Conservation (phyloP, 176 grass and related monocot species). For the Avena sativa region DNA sequence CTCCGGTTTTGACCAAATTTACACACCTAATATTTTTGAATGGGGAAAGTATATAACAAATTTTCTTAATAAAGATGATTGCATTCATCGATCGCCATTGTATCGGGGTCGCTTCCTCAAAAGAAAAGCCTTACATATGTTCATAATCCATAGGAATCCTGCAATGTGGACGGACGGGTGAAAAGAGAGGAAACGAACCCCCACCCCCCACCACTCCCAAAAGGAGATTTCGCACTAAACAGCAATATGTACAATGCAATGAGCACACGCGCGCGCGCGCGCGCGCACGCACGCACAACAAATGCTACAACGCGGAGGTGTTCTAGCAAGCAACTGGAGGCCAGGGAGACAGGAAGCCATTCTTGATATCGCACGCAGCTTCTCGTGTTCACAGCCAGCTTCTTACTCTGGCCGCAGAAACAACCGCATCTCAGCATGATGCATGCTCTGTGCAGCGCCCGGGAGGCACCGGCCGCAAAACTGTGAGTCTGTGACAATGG, state of each 20-base stretch:
- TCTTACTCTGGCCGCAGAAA: not conserved
- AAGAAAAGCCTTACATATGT: not conserved
- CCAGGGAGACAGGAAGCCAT: conserved; percentile 29
- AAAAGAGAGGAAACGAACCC: not conserved
- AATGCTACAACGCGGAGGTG: not conserved
- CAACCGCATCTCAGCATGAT: not conserved
- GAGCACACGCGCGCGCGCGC: too few species aligned
- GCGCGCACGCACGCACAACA: not conserved
- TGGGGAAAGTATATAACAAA: too few species aligned
- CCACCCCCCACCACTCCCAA: too few species aligned
- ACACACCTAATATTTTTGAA: too few species aligned
- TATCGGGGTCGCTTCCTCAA: too few species aligned
- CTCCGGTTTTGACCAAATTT: too few species aligned
- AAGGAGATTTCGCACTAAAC: not conserved
- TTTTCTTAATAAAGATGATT: too few species aligned
- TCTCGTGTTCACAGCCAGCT: conserved; percentile 18
- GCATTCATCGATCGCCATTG: too few species aligned
- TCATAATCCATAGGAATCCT: not conserved
- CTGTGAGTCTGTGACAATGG: not conserved
- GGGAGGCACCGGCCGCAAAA: too few species aligned
- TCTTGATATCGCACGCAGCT: conserved; percentile 7
- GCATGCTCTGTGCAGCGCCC: not conserved
- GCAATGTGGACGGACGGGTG: not conserved
- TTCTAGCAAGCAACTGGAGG: not conserved
- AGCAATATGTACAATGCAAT: conserved; percentile 3